Conservation (phyloP, 108 stramenopile species). For the Skeletonema marinoi region DNA sequence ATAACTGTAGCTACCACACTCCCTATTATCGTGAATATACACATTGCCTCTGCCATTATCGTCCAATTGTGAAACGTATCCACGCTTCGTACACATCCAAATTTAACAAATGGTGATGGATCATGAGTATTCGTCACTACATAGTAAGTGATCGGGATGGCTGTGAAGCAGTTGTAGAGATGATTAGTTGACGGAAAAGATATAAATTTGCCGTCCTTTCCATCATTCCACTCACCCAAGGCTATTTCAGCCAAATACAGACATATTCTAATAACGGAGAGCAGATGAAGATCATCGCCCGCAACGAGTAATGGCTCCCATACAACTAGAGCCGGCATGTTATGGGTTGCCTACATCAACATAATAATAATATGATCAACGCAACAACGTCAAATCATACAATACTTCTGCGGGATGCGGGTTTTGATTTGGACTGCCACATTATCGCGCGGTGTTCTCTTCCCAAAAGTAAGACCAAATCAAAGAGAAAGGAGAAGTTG, state of each 20-base stretch:
- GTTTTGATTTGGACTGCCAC: no score
- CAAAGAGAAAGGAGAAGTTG: no score
- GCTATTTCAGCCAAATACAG: slow-evolving; percentile 25
- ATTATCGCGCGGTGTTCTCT: no score
- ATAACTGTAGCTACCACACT: slow-evolving; percentile 11
- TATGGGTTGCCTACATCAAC: not conserved
- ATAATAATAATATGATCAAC: no score
- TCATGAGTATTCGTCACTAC: slow-evolving; percentile 3
- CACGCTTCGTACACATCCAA: slow-evolving; percentile 9
- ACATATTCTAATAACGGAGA: slow-evolving; percentile 6
- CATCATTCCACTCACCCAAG: not conserved
- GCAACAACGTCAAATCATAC: no score
- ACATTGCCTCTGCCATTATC: not conserved
- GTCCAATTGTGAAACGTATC: slow-evolving; percentile 9
- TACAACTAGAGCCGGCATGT: slow-evolving; percentile 15
- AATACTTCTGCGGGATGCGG: no score
- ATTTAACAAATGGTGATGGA: slow-evolving; percentile 1
- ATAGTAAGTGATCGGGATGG: slow-evolving; percentile 14
- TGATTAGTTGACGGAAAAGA: not conserved
- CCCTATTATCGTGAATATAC: slow-evolving; percentile 3
- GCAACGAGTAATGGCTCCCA: slow-evolving; percentile 36
- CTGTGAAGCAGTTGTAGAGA: not conserved
- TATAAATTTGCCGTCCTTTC: not conserved
- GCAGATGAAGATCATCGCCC: slow-evolving; percentile 38
- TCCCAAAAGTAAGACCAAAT: no score